Evolutionary conservation across 73 alveolate genomes (phyloP).

Genomic region (Paramecium sonneborni): DNA sequence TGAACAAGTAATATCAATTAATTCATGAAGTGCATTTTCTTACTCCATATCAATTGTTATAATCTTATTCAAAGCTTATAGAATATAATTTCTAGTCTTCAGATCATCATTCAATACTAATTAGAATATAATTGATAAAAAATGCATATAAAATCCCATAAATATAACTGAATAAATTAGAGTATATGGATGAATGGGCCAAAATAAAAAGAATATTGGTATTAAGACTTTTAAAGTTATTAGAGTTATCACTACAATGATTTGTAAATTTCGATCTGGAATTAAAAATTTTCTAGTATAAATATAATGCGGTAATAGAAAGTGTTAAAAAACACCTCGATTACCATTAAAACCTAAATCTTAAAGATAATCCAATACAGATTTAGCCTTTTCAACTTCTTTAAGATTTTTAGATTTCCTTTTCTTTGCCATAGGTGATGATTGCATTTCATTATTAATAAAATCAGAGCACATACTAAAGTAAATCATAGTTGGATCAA

Average conservation of each 20-base stretch:
- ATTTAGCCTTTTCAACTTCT: neutral
- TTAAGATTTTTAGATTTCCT: neutral
- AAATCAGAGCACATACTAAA: constrained; percentile 31
- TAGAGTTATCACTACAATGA: neutral
- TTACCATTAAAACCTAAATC: constrained; percentile 49
- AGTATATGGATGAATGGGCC: neutral
- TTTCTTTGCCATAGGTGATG: neutral
- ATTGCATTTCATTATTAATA: neutral
- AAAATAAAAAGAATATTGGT: neutral
- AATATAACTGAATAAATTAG: neutral
- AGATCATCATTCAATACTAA: constrained; percentile 50
- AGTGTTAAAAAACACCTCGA: neutral
- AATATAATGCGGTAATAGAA: constrained; percentile 33
- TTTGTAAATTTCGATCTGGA: neutral
- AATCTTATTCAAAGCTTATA: neutral
- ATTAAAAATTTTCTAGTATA: constrained; percentile 28
- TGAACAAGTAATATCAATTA: constrained; percentile 36
- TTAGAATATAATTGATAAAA: neutral
- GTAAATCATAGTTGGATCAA: constrained; percentile 39
- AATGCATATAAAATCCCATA: constrained; percentile 40
- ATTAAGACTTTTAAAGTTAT: neutral
- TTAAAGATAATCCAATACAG: neutral
- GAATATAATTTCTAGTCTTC: constrained; percentile 8
- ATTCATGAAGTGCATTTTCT: neutral
- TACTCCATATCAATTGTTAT: neutral